Evolutionary conservation across 352 stramenopile species (phyloP), one percentile per base, ranked within the genome.

Genomic region (Peronospora farinosa): DNA sequence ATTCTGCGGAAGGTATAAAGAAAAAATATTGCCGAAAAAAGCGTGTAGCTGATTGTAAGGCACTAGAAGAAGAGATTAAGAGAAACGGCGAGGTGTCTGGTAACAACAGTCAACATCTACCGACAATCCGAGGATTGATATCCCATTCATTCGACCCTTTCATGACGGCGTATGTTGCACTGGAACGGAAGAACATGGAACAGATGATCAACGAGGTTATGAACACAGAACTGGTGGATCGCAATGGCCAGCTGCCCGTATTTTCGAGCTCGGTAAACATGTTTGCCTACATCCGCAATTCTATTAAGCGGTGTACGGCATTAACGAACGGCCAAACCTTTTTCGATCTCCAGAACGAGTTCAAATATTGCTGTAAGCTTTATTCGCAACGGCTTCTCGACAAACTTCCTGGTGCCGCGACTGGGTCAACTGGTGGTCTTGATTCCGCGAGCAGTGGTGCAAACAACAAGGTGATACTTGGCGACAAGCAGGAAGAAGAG

Each of bases 261-360:
- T 98, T 99, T 58, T 97, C 88, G 2, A 97, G 88, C 30, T 98
- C 95, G 2, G 96, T 97, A 13, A 97, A 97, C 57, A 92, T 99
- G 56, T 99, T 99, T 60, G 89, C 97, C 36, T 98, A 99, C 74
- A 98, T 99, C 54, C 97, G 98, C 43, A 98, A 97, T 51, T 97
- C 92, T 7, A 95, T 99, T 31, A 97, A 97, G 53, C 86, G 96
- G 13, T 99, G 96, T 54, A 97, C 93, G 16, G 93, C 92, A 17
- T 68, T 99, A 27, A 98, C 95, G 1, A 98, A 95, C 41, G 96
- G 96, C 16, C 89, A 98, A 65, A 98, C 95, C 9, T 98, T 99
- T 53, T 98, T 98, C 57, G 78, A 97, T 36, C 67, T 99, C 21
- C 89, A 98, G 47, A 75, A 87, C 47, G 91, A 98, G 55, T 98